Base-by-base conservation (phyloP, 2,329 filamentous ascomycete species). In the Stemphylium beticola region DNA sequence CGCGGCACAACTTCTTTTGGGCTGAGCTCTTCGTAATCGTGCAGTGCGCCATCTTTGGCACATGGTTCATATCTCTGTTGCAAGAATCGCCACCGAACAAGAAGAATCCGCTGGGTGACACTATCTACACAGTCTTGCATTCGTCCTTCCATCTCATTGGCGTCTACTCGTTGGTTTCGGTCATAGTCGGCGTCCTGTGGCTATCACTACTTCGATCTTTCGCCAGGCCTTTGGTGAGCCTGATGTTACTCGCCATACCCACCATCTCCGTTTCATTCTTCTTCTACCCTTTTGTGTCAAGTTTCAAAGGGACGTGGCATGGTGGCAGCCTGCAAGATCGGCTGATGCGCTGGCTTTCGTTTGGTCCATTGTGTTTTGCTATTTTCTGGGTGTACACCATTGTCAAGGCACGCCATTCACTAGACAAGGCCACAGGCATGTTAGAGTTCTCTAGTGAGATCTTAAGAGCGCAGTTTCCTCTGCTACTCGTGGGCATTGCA, bases 391-490 rank as follows among this genome's bases (percentile, higher is more conserved):
- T 92, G 2, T 96, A 92, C 77, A 86, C 93, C 37, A 86, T 96
- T 9, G 87, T 88, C 69, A 89, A 88, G 74, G 90, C 90, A 4
- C 90, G 93, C 9, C 85, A 89, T 69, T 89, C 91, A 9, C 85
- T 98, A 54, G 85, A 87, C 57, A 92, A 90, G 69, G 91, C 93
- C 0, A 88, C 96, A 53, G 87, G 89, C 34, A 96, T 98, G 58
- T 82, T 99, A 49, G 93, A 98, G 72, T 97, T 99, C 74, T 89
- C 92, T 9, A 93, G 91, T 66, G 88, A 89, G 51, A 96, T 99
- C 55, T 81, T 99, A 14, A 86, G 88, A 6, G 89, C 92, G 32
- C 96, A 96, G 68, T 87, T 92, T 9, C 91, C 89, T 2, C 82
- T 99, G 17, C 82, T 98, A 31, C 73, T 90, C 2, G 84, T 97